Evolutionary conservation across 208 protist genomes (phyloP).

Genomic region (Leishmania lainsoni): DNA sequence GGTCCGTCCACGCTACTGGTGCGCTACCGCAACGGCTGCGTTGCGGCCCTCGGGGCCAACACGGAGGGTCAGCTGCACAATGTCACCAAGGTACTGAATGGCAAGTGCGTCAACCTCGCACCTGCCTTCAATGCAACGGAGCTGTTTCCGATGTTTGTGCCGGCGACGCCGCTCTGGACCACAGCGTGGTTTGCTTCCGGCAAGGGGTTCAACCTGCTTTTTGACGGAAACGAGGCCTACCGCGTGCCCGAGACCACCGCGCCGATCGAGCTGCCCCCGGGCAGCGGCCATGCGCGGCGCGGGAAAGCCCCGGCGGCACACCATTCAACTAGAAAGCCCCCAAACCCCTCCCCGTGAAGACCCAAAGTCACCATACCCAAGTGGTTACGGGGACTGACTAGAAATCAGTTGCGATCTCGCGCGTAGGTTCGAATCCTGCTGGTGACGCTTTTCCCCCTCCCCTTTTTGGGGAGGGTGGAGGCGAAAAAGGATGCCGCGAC

Average conservation of each 20-base stretch:
- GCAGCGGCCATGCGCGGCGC: constrained; percentile 3
- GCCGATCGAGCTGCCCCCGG: constrained; percentile 63
- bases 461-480: no score
- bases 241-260: constrained; percentile 24
- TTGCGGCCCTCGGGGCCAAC: constrained; percentile 66
- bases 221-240: constrained; percentile 63
- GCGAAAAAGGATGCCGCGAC: constrained; percentile 79
- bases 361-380: constrained; percentile 68
- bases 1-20: constrained; percentile 65
- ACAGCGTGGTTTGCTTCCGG: constrained; percentile 42
- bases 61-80: constrained; percentile 71
- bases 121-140: constrained; percentile 37
- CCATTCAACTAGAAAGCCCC: background rate
- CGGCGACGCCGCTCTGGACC: constrained; percentile 11
- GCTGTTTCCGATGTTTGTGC: constrained; percentile 49
- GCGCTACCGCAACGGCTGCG: constrained; percentile 69
- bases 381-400: constrained; percentile 88
- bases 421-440: constrained; percentile 84
- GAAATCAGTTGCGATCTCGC: constrained; percentile 87
- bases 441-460: constrained; percentile 54
- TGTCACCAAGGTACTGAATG: constrained; percentile 32
- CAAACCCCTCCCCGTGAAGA: background rate
- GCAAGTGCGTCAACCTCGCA: constrained; percentile 55
- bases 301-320: no score
- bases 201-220: constrained; percentile 60